Evolutionary conservation across 805 yeast genomes (phyloP).

Genomic region (Vanderwaltozyma yarrowii): DNA sequence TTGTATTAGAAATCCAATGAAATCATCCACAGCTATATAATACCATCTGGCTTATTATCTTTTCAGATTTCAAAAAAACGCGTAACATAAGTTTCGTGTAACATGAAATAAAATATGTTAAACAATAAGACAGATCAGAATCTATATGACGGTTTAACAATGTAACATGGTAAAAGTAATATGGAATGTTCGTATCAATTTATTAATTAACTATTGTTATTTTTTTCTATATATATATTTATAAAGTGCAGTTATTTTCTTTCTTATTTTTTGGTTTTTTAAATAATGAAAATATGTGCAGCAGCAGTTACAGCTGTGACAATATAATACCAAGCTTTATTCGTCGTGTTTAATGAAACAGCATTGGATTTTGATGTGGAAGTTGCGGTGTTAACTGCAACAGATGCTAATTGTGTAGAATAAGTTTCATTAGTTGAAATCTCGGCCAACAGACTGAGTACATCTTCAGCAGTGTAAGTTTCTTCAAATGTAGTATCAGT

Average conservation of each 20-base stretch:
- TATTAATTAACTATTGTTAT: too few species aligned
- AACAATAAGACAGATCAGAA: too few species aligned
- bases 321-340: conserved; percentile 22
- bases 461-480: conserved; percentile 33
- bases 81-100: not conserved
- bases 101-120: not conserved
- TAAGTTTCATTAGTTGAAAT: conserved; percentile 7
- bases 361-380: conserved; percentile 18
- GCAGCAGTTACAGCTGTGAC: conserved; percentile 17
- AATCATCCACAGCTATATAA: too few species aligned
- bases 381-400: conserved; percentile 28
- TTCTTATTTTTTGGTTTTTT: not conserved
- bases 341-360: conserved; percentile 8
- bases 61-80: too few species aligned
- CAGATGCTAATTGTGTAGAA: conserved; percentile 25
- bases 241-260: too few species aligned
- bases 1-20: too few species aligned
- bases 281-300: conserved; percentile 16
- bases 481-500: conserved; percentile 40
- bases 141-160: too few species aligned
- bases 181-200: too few species aligned
- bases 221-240: too few species aligned
- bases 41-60: too few species aligned
- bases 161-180: too few species aligned
- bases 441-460: conserved; percentile 34